These are phyloP conservation scores for Holtermannia corniformis DNA, from an alignment of 768 basidiomycete genomes.

Conservation along the genomic window DNA sequence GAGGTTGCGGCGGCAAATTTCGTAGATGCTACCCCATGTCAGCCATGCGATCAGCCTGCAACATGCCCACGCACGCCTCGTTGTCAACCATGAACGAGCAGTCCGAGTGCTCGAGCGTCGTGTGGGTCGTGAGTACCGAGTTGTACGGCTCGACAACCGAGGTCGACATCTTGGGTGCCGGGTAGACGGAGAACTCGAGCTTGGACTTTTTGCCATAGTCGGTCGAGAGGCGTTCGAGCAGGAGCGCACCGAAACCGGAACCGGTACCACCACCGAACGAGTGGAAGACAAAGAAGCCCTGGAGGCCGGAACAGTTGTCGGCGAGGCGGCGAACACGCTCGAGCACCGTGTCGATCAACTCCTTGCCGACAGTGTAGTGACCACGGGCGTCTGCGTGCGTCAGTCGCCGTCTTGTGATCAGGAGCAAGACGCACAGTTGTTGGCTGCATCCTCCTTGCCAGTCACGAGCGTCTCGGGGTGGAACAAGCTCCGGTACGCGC, in stretches of 20 bases:
- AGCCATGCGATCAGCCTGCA: neutral
- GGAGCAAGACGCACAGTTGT: conserved; percentile 63
- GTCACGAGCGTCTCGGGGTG: conserved; percentile 95
- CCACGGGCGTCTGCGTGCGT: conserved; percentile 77
- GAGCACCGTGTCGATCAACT: conserved; percentile 92
- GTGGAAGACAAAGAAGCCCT: conserved; percentile 99
- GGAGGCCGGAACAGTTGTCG: conserved; percentile 94
- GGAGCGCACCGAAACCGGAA: conserved; percentile 95
- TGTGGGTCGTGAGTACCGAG: conserved; percentile 89
- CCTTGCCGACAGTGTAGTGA: conserved; percentile 98
- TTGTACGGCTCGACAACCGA: conserved; percentile 99
- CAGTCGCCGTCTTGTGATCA: neutral
- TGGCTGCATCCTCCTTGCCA: conserved; percentile 98
- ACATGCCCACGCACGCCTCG: conserved; percentile 51
- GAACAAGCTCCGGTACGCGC: conserved; percentile 92
- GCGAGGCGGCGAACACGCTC: conserved; percentile 94
- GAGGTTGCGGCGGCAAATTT: conserved; percentile 96
- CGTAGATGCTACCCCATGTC: conserved; percentile 64
- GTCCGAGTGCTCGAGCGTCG: conserved; percentile 99
- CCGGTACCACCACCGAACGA: conserved; percentile 99
- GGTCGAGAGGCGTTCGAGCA: conserved; percentile 90
- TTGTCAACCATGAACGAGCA: conserved; percentile 99
- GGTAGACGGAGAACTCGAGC: conserved; percentile 96
- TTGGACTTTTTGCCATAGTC: conserved; percentile 99
- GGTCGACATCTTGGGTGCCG: conserved; percentile 84